Evolutionary conservation across 176 grass and related monocot genomes (phyloP), one percentile per base, ranked within the genome.

Genomic region (Melocanna baccifera): DNA sequence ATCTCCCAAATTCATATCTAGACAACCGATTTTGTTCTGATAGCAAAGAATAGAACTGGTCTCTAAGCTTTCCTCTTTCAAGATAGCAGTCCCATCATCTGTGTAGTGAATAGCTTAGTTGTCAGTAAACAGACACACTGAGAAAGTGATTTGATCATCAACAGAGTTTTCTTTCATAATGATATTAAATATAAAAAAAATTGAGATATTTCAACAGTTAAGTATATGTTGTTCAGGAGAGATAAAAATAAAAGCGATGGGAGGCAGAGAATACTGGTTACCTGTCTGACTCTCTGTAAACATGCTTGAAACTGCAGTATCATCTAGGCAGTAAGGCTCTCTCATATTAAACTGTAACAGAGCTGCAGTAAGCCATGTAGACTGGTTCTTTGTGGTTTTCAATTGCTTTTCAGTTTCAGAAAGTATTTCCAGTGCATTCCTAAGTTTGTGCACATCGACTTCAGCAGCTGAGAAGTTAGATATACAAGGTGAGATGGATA

Each of bases 381-480:
- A 92, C 75, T 92, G 90, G 74, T 95, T 93, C 67, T 92, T 95
- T 48, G 92, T 88, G 30, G 93, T 93, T 77, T 90, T 93, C 46
- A 98, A 72, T 83, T 98, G 96, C 81, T 95, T 98, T 82, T 98
- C 96, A 48, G 93, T 93, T 80, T 98, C 95, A 85, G 91, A 90
- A 84, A 98, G 96, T 93, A 98, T 93, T 91, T 98, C 91, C 85
- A 98, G 56, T 40, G 91, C 96, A 82, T 90, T 90, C 81, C 73
- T 90, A 66, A 98, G 89, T 81, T 88, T 98, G 45, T 90, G 89
- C 50, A 76, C 77, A 67, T 84, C 87, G 12, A 91, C 77, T 61
- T 88, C 90, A 76, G 83, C 88, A 87, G 91, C 95, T 97, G 92
- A 51, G 39, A 71, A 65, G 12, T 58, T 70, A 19, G 26, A 59